Conservation (phyloP, 1,284 basidiomycete species). For the Ustilago cynodontis region DNA sequence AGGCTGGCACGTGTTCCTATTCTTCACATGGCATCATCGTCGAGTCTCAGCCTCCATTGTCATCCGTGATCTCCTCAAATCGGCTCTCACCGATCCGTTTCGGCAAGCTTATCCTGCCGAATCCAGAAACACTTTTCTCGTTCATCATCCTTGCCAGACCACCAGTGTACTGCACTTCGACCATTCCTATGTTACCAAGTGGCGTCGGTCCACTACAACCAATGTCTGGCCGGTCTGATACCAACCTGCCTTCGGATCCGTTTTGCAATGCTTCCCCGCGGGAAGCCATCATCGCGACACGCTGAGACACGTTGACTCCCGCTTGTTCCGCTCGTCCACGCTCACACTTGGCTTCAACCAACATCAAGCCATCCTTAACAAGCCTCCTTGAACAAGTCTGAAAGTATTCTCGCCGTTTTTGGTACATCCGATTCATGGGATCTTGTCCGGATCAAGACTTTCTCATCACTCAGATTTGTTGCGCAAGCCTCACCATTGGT, state of each 20-base stretch:
- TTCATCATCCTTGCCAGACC: neutral
- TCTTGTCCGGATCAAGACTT: conserved; percentile 9
- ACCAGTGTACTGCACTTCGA: neutral
- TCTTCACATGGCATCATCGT: no score
- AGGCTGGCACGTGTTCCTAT: conserved; percentile 6
- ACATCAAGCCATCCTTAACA: conserved; percentile 4
- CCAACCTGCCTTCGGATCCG: neutral
- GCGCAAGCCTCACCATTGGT: neutral
- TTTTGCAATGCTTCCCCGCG: neutral
- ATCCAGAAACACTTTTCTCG: neutral
- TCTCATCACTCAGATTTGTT: neutral
- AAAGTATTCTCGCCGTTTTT: neutral
- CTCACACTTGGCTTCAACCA: neutral
- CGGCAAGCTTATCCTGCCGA: neutral
- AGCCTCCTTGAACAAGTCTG: neutral
- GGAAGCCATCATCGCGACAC: neutral
- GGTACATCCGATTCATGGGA: neutral
- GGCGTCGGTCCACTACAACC: neutral
- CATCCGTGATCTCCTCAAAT: neutral
- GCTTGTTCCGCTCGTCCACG: neutral
- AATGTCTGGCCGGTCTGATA: no score
- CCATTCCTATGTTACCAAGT: neutral
- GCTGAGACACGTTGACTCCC: conserved; percentile 9
- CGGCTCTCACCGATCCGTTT: neutral
- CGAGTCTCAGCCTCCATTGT: conserved; percentile 9